These are phyloP conservation scores for Alternaria triticina DNA, from an alignment of 2,329 filamentous ascomycete species.

Conservation along the genomic window DNA sequence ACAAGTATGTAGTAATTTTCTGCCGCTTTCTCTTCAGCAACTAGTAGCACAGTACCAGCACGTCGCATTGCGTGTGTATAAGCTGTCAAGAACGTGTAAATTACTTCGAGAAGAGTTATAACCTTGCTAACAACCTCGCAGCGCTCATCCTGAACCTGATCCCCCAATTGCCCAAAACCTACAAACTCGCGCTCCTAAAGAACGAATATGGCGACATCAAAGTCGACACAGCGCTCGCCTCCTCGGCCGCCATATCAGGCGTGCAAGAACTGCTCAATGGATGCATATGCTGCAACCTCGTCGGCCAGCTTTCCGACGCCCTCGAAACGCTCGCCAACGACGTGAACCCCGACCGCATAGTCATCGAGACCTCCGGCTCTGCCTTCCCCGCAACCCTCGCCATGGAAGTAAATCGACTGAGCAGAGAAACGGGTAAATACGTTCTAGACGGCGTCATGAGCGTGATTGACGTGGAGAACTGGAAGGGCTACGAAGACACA, in stretches of 20 bases:
- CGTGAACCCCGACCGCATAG: conserved; percentile 77
- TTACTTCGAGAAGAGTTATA: not conserved
- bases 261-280: conserved; percentile 94
- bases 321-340: conserved; percentile 73
- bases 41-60: not conserved
- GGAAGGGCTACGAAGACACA: conserved; percentile 89
- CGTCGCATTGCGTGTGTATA: not conserved
- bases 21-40: not conserved
- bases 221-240: conserved; percentile 89
- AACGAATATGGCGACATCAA: conserved; percentile 98
- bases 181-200: conserved; percentile 92
- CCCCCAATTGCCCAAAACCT: conserved; percentile 84
- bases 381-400: conserved; percentile 85
- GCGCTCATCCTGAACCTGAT: conserved; percentile 90
- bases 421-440: conserved; percentile 72
- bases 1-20: conserved; percentile 62
- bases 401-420: conserved; percentile 84
- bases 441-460: conserved; percentile 85
- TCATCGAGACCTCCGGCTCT: conserved; percentile 90
- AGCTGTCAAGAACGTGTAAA: not conserved
- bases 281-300: conserved; percentile 98
- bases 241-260: conserved; percentile 81
- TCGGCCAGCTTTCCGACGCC: conserved; percentile 85
- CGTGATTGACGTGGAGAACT: conserved; percentile 94
- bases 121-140: conserved; percentile 11